phyloP scores from a whole-genome alignment of 805 yeast species.

The Kluyveromyces nonfermentans region DNA sequence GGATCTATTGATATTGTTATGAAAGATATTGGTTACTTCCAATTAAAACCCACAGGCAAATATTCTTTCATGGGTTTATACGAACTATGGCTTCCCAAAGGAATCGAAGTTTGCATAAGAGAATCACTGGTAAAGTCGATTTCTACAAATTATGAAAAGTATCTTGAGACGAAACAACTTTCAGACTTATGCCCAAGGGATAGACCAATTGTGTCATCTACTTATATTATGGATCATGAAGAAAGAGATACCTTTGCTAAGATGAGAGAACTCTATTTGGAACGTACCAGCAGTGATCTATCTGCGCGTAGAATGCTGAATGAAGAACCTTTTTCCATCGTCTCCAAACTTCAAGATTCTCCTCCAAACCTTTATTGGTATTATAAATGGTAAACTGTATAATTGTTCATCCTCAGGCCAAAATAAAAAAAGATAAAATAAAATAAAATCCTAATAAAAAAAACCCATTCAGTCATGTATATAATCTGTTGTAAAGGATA shows the following conservation, averaged over 20 bases:
- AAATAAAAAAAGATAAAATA: too few relatives aligned
- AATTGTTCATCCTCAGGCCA: not conserved
- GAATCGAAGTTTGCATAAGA: conserved; percentile 44
- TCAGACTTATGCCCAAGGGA: conserved; percentile 16
- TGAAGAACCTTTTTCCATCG: conserved; percentile 13
- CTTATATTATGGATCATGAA: conserved; percentile 19
- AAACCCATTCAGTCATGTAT: too few relatives aligned
- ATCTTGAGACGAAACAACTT: conserved; percentile 29
- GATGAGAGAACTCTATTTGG: conserved; percentile 22
- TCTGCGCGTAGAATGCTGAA: conserved; percentile 13
- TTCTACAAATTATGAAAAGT: conserved; percentile 24
- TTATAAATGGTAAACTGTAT: conserved; percentile 18
- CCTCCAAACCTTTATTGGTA: conserved; percentile 25
- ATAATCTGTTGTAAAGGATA: too few relatives aligned
- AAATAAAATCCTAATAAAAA: too few relatives aligned
- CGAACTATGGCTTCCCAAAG: conserved; percentile 48
- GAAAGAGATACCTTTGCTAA: conserved; percentile 15
- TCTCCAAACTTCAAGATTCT: conserved; percentile 10
- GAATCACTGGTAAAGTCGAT: conserved; percentile 35
- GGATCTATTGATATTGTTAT: conserved; percentile 60
- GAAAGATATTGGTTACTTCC: conserved; percentile 54
- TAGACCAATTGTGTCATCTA: conserved; percentile 20
- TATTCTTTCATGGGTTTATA: conserved; percentile 29
- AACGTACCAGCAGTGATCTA: conserved; percentile 18
- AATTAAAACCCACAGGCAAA: conserved; percentile 50